A percentile compares a stretch with the other conserved stretches of the same genome.
Evolutionary conservation across 2,329 filamentous ascomycete species (phyloP).

Genomic region (Dactylellina drechsleri): DNA sequence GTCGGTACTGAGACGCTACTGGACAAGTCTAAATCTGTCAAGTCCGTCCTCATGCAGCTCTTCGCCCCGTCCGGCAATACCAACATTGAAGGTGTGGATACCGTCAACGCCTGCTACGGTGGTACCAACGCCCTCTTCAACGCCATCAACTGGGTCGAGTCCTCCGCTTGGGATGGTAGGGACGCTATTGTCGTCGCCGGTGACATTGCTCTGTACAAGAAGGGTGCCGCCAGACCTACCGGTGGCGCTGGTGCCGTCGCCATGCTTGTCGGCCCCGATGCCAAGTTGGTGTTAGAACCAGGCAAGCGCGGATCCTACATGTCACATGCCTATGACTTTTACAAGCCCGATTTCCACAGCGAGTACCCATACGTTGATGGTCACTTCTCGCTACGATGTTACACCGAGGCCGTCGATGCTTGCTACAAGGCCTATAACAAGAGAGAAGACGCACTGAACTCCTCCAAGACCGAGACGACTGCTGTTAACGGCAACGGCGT

Average conservation of each 20-base stretch:
- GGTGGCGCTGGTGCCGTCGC: conserved; percentile 83
- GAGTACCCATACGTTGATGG: conserved; percentile 88
- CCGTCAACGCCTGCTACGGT: conserved; percentile 85
- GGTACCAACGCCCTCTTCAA: conserved; percentile 87
- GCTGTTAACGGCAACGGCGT: conserved; percentile 62
- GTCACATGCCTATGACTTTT: conserved; percentile 87
- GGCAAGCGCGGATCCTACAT: conserved; percentile 83
- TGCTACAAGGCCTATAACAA: conserved; percentile 83
- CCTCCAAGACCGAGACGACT: conserved; percentile 65
- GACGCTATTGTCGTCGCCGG: conserved; percentile 82
- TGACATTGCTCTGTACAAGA: conserved; percentile 86
- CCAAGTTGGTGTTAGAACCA: conserved; percentile 79
- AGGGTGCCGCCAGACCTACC: conserved; percentile 82
- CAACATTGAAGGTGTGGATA: conserved; percentile 85
- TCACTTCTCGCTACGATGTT: conserved; percentile 83
- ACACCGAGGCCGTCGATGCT: conserved; percentile 80
- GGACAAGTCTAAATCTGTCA: conserved; percentile 92
- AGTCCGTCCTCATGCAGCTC: conserved; percentile 87
- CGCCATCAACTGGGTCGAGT: conserved; percentile 85
- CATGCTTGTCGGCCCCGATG: conserved; percentile 80
- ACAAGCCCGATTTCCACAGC: conserved; percentile 87
- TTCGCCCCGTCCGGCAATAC: conserved; percentile 78
- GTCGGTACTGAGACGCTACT: conserved; percentile 86
- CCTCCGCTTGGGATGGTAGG: conserved; percentile 84
- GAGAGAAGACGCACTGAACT: conserved; percentile 72